A percentile compares a stretch with the other conserved stretches of the same genome.
Conservation (phyloP, 2,329 filamentous ascomycete species). For the Talaromyces marneffei region DNA sequence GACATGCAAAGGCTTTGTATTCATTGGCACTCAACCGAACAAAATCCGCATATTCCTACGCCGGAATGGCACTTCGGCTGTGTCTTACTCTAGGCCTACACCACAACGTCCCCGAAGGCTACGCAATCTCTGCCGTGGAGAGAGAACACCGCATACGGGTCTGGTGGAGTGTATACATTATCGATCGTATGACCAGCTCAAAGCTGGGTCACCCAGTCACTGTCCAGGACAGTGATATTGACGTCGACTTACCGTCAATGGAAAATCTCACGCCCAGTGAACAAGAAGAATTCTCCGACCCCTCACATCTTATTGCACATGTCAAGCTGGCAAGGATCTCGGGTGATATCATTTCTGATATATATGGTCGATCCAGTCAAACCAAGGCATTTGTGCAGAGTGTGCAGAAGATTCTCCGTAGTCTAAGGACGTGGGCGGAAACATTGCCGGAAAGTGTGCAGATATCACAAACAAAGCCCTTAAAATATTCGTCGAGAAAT, state of each 20-base stretch:
- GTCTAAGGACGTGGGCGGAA: slow-evolving; percentile 15
- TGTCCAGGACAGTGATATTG: slow-evolving; percentile 15
- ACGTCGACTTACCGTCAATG: slow-evolving; percentile 17
- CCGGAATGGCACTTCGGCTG: slow-evolving; percentile 16
- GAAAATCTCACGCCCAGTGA: slow-evolving; percentile 12
- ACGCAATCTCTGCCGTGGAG: slow-evolving; percentile 14
- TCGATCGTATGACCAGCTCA: slow-evolving; percentile 15
- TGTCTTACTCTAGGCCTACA: slow-evolving; percentile 16
- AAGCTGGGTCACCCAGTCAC: slow-evolving; percentile 16
- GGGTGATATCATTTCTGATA: slow-evolving; percentile 16
- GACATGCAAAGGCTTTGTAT: slow-evolving; percentile 11
- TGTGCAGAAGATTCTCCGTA: slow-evolving; percentile 16
- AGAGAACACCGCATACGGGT: slow-evolving; percentile 15
- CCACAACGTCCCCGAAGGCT: slow-evolving; percentile 15
- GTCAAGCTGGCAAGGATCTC: slow-evolving; percentile 15
- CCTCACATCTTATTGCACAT: slow-evolving; percentile 14
- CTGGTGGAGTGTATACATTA: slow-evolving; percentile 17
- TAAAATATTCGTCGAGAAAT: slow-evolving; percentile 14
- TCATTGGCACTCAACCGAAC: slow-evolving; percentile 15
- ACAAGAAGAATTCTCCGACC: slow-evolving; percentile 16
- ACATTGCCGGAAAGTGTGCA: slow-evolving; percentile 15
- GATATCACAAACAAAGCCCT: slow-evolving; percentile 10
- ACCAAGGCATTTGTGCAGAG: slow-evolving; percentile 15
- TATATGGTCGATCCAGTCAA: slow-evolving; percentile 13
- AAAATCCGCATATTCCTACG: slow-evolving; percentile 16